Percentiles rank a stretch among this genome's conserved stretches.
These are phyloP conservation scores for Drechslerella dactyloides DNA, from an alignment of 2,329 filamentous ascomycete species.

Conservation along the genomic window DNA sequence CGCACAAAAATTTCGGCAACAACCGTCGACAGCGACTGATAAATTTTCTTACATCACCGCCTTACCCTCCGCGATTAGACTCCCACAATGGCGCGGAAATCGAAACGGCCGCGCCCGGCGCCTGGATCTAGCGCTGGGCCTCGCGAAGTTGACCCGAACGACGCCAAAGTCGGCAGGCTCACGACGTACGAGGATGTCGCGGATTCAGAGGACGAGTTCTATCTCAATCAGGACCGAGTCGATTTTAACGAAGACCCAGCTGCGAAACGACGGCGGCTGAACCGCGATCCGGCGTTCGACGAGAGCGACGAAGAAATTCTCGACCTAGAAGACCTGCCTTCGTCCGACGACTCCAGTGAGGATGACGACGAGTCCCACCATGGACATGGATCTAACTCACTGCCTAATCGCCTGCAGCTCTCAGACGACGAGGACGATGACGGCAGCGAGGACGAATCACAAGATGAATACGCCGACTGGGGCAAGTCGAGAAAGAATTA, in stretches of 20 bases:
- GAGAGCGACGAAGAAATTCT: slow-evolving; percentile 53
- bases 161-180: slow-evolving; percentile 67
- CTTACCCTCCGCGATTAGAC: background rate
- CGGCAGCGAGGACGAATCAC: slow-evolving; percentile 66
- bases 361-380: slow-evolving; percentile 57
- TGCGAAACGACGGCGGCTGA: slow-evolving; percentile 75
- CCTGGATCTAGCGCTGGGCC: slow-evolving; percentile 61
- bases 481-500: slow-evolving; percentile 87
- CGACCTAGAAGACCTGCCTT: slow-evolving; percentile 51
- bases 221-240: slow-evolving; percentile 83
- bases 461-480: slow-evolving; percentile 75
- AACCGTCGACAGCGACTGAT: background rate
- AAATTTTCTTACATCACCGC: background rate
- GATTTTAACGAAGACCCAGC: slow-evolving; percentile 79
- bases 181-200: slow-evolving; percentile 73
- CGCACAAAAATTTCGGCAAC: slow-evolving; percentile 8
- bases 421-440: slow-evolving; percentile 59
- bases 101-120: slow-evolving; percentile 68
- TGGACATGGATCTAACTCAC: no score
- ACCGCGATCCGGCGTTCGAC: slow-evolving; percentile 56
- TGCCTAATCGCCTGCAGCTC: slow-evolving; percentile 70
- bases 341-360: slow-evolving; percentile 52
- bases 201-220: slow-evolving; percentile 93
- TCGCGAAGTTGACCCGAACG: slow-evolving; percentile 64
- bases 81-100: slow-evolving; percentile 67